Conservation (phyloP, 2,329 filamentous ascomycete species). For the Diplodia sapinea region DNA sequence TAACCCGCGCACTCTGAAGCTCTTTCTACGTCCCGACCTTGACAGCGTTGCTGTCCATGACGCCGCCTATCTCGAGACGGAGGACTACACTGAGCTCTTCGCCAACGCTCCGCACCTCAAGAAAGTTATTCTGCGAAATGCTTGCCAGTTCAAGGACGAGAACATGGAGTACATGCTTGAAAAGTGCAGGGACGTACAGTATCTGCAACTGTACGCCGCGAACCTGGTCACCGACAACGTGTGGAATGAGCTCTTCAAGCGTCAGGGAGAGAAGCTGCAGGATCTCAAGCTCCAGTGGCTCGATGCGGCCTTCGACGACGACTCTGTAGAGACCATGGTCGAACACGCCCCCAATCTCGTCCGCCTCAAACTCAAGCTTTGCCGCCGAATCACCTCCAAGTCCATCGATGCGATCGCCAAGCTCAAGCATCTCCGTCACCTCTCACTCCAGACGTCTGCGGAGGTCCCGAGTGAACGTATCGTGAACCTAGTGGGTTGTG, state of each 20-base stretch:
- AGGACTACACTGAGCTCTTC: conserved; percentile 83
- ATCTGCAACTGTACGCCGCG: conserved; percentile 79
- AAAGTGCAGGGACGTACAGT: conserved; percentile 70
- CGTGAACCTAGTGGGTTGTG: conserved; percentile 63
- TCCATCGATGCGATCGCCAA: conserved; percentile 70
- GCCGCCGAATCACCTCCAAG: conserved; percentile 71
- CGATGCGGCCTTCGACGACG: conserved; percentile 79
- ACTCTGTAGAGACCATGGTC: conserved; percentile 67
- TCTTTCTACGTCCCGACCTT: conserved; percentile 60
- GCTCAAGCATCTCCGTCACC: conserved; percentile 70
- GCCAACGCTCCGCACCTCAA: conserved; percentile 72
- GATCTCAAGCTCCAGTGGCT: conserved; percentile 81
- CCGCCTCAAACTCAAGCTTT: conserved; percentile 81
- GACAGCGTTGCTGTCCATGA: conserved; percentile 66
- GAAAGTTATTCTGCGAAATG: conserved; percentile 77
- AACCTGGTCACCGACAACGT: conserved; percentile 79
- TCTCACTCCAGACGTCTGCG: conserved; percentile 72
- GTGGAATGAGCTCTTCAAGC: conserved; percentile 73
- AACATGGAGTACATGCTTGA: conserved; percentile 81
- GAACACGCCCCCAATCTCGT: conserved; percentile 70
- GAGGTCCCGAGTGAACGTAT: conserved; percentile 64
- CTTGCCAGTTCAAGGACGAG: conserved; percentile 88
- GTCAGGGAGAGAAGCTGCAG: conserved; percentile 69
- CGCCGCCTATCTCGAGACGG: conserved; percentile 68
- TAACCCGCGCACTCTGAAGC: conserved; percentile 56